Evolutionary conservation across 2,329 filamentous ascomycete species (phyloP).

Genomic region (Aspergillus fumigatus): DNA sequence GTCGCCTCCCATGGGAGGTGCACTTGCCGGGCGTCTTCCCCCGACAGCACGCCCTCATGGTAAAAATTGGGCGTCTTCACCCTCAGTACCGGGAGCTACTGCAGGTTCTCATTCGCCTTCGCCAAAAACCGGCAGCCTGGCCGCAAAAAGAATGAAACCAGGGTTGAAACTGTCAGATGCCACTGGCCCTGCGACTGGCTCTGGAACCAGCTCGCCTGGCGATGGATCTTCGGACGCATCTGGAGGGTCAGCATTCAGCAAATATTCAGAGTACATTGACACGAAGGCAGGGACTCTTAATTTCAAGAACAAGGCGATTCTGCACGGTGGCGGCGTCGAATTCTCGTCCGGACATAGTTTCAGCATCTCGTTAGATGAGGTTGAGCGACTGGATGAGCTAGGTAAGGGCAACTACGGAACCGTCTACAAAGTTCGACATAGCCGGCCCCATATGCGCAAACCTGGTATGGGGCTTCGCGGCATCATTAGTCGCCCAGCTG

Average conservation of each 20-base stretch:
- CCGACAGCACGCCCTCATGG: conserved; percentile 24
- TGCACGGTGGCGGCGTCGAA: conserved; percentile 84
- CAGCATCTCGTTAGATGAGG: conserved; percentile 90
- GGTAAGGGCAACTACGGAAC: conserved; percentile 98
- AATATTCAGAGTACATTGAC: conserved; percentile 79
- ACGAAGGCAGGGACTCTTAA: conserved; percentile 85
- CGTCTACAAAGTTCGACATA: conserved; percentile 92
- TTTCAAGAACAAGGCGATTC: conserved; percentile 87
- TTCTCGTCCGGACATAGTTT: conserved; percentile 88
- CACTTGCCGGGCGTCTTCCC: conserved; percentile 27
- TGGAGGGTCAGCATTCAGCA: conserved; percentile 53
- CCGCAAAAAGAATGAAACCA: conserved; percentile 45
- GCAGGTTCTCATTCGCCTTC: conserved; percentile 33
- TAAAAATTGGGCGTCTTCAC: conserved; percentile 32
- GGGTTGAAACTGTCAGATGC: conserved; percentile 47
- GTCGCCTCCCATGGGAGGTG: conserved; percentile 21
- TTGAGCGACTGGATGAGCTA: conserved; percentile 86
- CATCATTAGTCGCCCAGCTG: conserved; percentile 46
- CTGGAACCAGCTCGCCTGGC: conserved; percentile 36
- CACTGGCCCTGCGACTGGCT: conserved; percentile 43
- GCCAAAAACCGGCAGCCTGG: conserved; percentile 43
- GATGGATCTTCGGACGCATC: conserved; percentile 12
- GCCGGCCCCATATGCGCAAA: conserved; percentile 61
- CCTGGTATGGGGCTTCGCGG: conserved; percentile 58
- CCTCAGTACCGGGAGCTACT: conserved; percentile 12